These are phyloP conservation scores for Candida arabinofermentans DNA, from an alignment of 805 yeast species.

Conservation along the genomic window DNA sequence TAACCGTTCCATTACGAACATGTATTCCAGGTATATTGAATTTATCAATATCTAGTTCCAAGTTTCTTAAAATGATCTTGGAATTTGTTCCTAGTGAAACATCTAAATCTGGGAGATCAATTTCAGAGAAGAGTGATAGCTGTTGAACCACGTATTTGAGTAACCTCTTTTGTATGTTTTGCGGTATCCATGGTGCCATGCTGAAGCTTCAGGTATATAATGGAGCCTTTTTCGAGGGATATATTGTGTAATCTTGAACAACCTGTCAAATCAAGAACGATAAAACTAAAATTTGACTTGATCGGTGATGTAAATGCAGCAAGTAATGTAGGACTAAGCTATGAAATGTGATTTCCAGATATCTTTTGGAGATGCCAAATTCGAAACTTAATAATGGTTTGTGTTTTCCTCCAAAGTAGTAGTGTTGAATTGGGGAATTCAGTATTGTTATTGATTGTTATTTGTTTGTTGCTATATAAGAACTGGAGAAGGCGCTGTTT, in stretches of 20 bases:
- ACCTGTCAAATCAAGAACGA: too few species aligned
- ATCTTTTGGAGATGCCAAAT: too few species aligned
- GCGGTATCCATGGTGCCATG: constrained; percentile 68
- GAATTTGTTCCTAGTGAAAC: constrained; percentile 64
- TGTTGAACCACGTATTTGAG: constrained; percentile 78
- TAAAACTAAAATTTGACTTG: too few species aligned
- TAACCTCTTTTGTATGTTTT: constrained; percentile 76
- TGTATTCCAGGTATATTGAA: constrained; percentile 61
- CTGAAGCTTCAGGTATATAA: constrained; percentile 1
- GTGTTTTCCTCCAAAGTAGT: too few species aligned
- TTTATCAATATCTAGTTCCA: constrained; percentile 69
- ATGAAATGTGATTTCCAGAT: too few species aligned
- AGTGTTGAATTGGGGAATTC: too few species aligned
- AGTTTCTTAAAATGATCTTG: constrained; percentile 50
- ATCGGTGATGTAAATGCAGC: too few species aligned
- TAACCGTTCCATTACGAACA: constrained; percentile 58
- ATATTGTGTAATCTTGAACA: too few species aligned
- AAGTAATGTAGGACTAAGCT: too few species aligned
- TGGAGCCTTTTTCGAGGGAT: neutral
- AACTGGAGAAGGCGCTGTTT: neutral
- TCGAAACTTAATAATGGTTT: too few species aligned
- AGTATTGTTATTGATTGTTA: too few species aligned
- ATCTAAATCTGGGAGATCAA: constrained; percentile 77
- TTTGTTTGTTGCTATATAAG: neutral
- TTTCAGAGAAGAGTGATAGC: constrained; percentile 67